Conservation (phyloP, 768 basidiomycete species). For the Pilatotrama ljubarskyi region DNA sequence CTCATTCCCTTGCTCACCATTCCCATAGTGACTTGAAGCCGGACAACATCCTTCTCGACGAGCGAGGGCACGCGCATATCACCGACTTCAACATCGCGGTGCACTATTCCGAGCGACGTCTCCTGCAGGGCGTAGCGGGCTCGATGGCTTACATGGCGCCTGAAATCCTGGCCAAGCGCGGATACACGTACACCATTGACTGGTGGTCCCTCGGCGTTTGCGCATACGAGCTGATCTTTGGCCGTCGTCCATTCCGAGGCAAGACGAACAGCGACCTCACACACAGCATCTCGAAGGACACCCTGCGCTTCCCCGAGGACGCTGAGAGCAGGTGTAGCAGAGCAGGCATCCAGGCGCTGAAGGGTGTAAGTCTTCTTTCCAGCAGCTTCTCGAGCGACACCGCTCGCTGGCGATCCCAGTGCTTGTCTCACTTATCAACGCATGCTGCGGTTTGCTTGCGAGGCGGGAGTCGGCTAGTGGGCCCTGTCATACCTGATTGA, state of each 20-base stretch:
- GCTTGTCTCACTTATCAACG: too few relatives aligned
- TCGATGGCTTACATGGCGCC: slow-evolving; percentile 99
- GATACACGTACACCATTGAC: slow-evolving; percentile 92
- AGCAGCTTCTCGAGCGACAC: neutral
- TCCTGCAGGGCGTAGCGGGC: slow-evolving; percentile 89
- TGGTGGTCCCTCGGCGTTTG: slow-evolving; percentile 98
- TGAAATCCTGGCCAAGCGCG: slow-evolving; percentile 88
- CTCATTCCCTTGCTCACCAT: slow-evolving; percentile 26
- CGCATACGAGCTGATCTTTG: slow-evolving; percentile 90
- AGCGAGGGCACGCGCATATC: slow-evolving; percentile 92
- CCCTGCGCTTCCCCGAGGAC: slow-evolving; percentile 88
- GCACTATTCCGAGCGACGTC: slow-evolving; percentile 84
- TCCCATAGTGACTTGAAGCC: slow-evolving; percentile 85
- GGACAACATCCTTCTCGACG: slow-evolving; percentile 96
- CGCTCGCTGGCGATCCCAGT: too few relatives aligned
- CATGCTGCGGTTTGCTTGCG: too few relatives aligned
- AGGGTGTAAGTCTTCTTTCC: slow-evolving; percentile 57
- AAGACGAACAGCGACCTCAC: slow-evolving; percentile 92
- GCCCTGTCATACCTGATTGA: slow-evolving; percentile 5
- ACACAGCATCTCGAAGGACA: slow-evolving; percentile 87
- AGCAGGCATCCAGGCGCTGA: slow-evolving; percentile 75
- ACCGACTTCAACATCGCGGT: slow-evolving; percentile 99
- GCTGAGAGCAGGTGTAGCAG: slow-evolving; percentile 77
- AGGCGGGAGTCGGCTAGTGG: neutral
- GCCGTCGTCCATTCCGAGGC: slow-evolving; percentile 89